These are phyloP conservation scores for Quercus alba DNA, from an alignment of 306 rosid species.

Conservation along the genomic window DNA sequence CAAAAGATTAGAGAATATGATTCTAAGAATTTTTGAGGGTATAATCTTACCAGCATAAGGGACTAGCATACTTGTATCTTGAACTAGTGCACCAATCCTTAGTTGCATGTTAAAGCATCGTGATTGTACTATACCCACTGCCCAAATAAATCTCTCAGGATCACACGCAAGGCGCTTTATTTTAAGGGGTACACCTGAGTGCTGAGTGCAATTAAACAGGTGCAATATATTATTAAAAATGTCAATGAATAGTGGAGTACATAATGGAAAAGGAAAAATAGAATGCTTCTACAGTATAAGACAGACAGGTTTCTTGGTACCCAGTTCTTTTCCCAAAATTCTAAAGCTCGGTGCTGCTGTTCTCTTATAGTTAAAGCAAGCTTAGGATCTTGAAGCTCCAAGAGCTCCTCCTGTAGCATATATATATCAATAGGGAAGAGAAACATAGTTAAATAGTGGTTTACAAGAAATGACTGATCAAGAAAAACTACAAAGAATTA, in stretches of 20 bases:
- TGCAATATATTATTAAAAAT: constrained; percentile 15
- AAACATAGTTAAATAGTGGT: not conserved
- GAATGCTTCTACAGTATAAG: constrained; percentile 14
- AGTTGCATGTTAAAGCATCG: constrained; percentile 76
- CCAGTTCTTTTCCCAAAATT: constrained; percentile 92
- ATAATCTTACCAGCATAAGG: constrained; percentile 79
- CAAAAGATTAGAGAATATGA: not conserved
- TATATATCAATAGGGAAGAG: constrained; percentile 20
- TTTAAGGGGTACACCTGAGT: constrained; percentile 75
- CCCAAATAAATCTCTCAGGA: constrained; percentile 87
- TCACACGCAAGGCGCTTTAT: constrained; percentile 84
- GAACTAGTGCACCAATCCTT: constrained; percentile 78
- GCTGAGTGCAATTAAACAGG: constrained; percentile 44
- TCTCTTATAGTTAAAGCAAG: constrained; percentile 74
- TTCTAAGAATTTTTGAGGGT: constrained; percentile 5
- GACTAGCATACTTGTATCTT: constrained; percentile 78
- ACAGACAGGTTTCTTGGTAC: constrained; percentile 35
- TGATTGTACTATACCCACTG: constrained; percentile 80
- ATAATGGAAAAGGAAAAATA: constrained; percentile 11
- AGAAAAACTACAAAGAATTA: not conserved
- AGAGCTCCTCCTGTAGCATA: constrained; percentile 70
- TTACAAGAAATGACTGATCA: not conserved
- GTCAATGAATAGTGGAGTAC: not conserved
- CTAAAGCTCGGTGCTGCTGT: constrained; percentile 61
- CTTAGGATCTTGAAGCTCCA: constrained; percentile 71